phyloP scores from a whole-genome alignment of 192 early-diverging fungal species.

The Coemansia sp. region DNA sequence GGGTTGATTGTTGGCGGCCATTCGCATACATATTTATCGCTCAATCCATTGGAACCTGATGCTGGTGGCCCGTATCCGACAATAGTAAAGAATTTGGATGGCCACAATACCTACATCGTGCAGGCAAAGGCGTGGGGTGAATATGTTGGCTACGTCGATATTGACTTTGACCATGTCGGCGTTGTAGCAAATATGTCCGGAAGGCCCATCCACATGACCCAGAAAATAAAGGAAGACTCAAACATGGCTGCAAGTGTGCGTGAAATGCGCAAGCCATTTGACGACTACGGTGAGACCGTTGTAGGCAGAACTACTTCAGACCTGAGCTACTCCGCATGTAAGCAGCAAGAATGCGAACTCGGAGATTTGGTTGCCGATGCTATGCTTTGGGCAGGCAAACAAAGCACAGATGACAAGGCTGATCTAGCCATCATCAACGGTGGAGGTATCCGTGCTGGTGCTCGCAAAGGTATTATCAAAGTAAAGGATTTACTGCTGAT shows the following conservation, averaged over 20 bases:
- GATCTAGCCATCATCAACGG: slow-evolving; percentile 61
- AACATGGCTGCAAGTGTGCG: slow-evolving; percentile 44
- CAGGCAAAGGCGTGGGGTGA: slow-evolving; percentile 67
- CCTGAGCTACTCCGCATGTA: slow-evolving; percentile 51
- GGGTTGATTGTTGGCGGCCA: slow-evolving; percentile 72
- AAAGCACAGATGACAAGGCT: slow-evolving; percentile 21
- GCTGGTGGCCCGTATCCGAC: slow-evolving; percentile 68
- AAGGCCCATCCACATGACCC: slow-evolving; percentile 60
- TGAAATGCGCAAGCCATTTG: slow-evolving; percentile 60
- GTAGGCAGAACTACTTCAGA: slow-evolving; percentile 46
- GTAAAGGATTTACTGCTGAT: slow-evolving; percentile 58
- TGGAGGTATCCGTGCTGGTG: slow-evolving; percentile 63
- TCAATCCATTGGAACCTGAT: slow-evolving; percentile 51
- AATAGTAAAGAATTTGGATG: slow-evolving; percentile 58
- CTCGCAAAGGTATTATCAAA: slow-evolving; percentile 55
- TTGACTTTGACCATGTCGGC: slow-evolving; percentile 57
- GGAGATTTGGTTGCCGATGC: slow-evolving; percentile 65
- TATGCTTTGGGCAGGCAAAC: slow-evolving; percentile 46
- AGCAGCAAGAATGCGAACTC: slow-evolving; percentile 59
- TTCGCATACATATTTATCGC: slow-evolving; percentile 65
- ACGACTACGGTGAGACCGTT: slow-evolving; percentile 48
- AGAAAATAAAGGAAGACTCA: slow-evolving; percentile 53
- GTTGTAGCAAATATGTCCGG: slow-evolving; percentile 55
- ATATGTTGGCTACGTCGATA: slow-evolving; percentile 62
- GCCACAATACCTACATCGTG: slow-evolving; percentile 62